These are phyloP conservation scores for Fonsecaea pedrosoi DNA, from an alignment of 2,329 filamentous ascomycete genomes.

Conservation along the genomic window DNA sequence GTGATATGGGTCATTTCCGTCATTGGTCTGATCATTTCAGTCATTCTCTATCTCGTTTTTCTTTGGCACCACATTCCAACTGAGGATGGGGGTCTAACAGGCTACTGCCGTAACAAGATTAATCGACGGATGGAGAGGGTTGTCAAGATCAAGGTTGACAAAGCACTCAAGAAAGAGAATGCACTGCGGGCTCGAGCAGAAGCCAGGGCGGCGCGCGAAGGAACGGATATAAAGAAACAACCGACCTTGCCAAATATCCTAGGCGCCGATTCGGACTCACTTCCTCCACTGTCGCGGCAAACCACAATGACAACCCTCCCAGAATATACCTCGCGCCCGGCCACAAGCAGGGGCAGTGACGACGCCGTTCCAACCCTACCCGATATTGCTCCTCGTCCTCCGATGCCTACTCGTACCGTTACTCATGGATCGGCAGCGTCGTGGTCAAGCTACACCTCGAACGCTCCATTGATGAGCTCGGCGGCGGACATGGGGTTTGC, in stretches of 20 bases:
- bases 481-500: constrained; percentile 67
- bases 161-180: constrained; percentile 80
- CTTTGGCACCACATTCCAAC: constrained; percentile 90
- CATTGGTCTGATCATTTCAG: constrained; percentile 73
- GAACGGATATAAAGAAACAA: constrained; percentile 44
- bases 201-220: constrained; percentile 48
- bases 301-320: constrained; percentile 69
- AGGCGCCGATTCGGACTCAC: constrained; percentile 58
- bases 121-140: constrained; percentile 84
- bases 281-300: constrained; percentile 65
- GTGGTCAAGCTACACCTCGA: constrained; percentile 66
- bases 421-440: constrained; percentile 64
- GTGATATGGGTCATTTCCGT: constrained; percentile 86
- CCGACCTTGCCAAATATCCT: constrained; percentile 69
- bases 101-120: constrained; percentile 91
- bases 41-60: constrained; percentile 83
- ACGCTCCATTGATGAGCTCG: constrained; percentile 66
- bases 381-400: constrained; percentile 55
- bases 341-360: constrained; percentile 53
- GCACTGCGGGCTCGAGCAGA: constrained; percentile 60
- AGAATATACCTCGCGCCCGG: constrained; percentile 66
- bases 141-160: constrained; percentile 84
- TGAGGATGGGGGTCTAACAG: constrained; percentile 77
- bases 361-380: constrained; percentile 46
- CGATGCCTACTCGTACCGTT: constrained; percentile 47